Evolutionary conservation across 805 yeast genomes (phyloP), one percentile per base, ranked within the genome.

Genomic region (Kregervanrija pseudodelftensis): DNA sequence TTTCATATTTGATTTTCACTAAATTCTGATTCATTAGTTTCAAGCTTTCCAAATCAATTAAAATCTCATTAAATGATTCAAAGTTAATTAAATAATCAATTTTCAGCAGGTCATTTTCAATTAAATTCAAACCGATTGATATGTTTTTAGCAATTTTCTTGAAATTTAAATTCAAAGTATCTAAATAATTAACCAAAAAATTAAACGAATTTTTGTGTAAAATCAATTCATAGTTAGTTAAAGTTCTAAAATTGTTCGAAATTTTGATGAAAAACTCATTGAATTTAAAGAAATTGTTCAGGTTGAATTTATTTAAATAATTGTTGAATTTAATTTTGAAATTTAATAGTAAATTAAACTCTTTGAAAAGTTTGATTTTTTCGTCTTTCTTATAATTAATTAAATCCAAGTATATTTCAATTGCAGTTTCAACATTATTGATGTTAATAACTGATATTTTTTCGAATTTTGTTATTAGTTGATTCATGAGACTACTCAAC

Each of bases 31-130:
- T 51, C 47, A 63, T 45, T 14, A 48, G 41, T 14, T 59, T 64
- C 11, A 72, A 47, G 1, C 69, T 66, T 37, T 56, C 56, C 31
- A 73, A 51, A 40, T 64, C 64, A n/a, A 59, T 65, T 37, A 65
- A 50, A 14, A 69, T 50, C 12, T 53, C 50, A 2, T 67, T 60
- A 11, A 11, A 54, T 60, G 31, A 54, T 58, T 11, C 43, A 30
- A 40, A 45, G 16, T 40, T 47, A 42, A 32, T 39, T 22, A 22
- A 36, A 28, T 43, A 31, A 22, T 16, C 39, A 35, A 43, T 32
- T 36, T 43, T 47, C 32, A 46, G 61, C 37, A 64, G 49, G 14
- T 41, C 51, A 14, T 14, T 38, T 32, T 39, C 49, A 13, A 46
- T 54, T 50, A 36, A 43, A 34, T 40, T 56, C 50, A 39, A 51